Conservation (phyloP, 441 rosid genomes). For the Geranium incanum region DNA sequence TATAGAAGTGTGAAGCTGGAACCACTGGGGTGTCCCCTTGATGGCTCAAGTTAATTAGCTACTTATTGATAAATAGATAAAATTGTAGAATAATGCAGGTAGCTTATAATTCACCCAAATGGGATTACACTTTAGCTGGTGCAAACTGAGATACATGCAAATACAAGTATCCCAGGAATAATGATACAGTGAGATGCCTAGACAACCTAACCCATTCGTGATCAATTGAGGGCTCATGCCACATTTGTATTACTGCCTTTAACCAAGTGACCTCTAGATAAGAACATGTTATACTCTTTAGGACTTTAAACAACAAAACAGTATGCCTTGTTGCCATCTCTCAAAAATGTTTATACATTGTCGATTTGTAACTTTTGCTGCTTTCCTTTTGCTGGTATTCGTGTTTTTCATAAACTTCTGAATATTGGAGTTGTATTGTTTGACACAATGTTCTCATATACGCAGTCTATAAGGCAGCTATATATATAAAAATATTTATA, state of each 20-base stretch:
- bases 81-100: not conserved
- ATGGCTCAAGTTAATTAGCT: too few species aligned
- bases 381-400: not conserved
- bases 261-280: not conserved
- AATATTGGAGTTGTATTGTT: not conserved
- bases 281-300: slow-evolving; percentile 1
- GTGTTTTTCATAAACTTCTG: not conserved
- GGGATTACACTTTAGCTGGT: not conserved
- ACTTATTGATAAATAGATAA: too few species aligned
- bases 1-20: too few species aligned
- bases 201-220: not conserved
- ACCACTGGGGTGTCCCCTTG: too few species aligned
- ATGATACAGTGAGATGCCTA: not conserved
- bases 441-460: not conserved
- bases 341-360: not conserved
- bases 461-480: not conserved
- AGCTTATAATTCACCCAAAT: not conserved
- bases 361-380: not conserved
- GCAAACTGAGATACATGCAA: not conserved
- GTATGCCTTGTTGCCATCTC: not conserved
- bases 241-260: not conserved
- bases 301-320: not conserved
- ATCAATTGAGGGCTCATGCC: slow-evolving; percentile 6
- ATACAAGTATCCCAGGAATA: not conserved
- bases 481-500: too few species aligned